phyloP scores from a whole-genome alignment of 1,139 yeast genomes.

The Saccharomyces hybrid region DNA sequence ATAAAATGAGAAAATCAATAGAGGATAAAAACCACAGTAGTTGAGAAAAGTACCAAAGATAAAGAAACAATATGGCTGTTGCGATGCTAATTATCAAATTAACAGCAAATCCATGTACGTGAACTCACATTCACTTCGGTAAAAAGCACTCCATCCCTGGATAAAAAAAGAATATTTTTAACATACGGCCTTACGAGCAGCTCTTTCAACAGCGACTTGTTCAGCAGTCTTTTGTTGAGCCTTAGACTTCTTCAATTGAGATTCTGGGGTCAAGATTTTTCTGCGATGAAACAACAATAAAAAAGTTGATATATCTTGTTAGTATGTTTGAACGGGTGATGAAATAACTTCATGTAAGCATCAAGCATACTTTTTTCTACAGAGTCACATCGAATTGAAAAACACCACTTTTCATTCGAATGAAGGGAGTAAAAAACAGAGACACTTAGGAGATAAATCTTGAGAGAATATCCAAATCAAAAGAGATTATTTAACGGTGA shows the following conservation, averaged over 20 bases:
- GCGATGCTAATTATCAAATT: neutral
- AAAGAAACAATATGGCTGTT: neutral
- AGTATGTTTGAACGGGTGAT: neutral
- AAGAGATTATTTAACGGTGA: conserved; percentile 15
- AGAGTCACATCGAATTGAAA: conserved; percentile 33
- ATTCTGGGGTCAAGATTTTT: too few species aligned
- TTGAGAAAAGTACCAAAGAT: neutral
- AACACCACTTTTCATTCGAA: conserved; percentile 33
- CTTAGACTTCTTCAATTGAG: too few species aligned
- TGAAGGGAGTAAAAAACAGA: conserved; percentile 29
- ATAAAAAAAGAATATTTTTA: neutral
- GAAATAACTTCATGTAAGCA: neutral
- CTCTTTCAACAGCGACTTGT: too few species aligned
- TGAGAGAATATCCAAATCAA: neutral
- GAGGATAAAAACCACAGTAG: conserved; percentile 1
- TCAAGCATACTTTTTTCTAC: neutral
- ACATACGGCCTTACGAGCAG: too few species aligned
- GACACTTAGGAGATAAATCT: conserved; percentile 19
- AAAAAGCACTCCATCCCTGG: neutral
- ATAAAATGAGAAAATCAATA: conserved; percentile 12
- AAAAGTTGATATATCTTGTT: neutral
- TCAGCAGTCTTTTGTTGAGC: too few species aligned
- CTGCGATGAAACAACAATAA: too few species aligned
- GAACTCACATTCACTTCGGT: neutral
- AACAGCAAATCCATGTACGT: neutral